Base-by-base conservation (phyloP, 2,329 filamentous ascomycete genomes). In the Alternaria brassicae region DNA sequence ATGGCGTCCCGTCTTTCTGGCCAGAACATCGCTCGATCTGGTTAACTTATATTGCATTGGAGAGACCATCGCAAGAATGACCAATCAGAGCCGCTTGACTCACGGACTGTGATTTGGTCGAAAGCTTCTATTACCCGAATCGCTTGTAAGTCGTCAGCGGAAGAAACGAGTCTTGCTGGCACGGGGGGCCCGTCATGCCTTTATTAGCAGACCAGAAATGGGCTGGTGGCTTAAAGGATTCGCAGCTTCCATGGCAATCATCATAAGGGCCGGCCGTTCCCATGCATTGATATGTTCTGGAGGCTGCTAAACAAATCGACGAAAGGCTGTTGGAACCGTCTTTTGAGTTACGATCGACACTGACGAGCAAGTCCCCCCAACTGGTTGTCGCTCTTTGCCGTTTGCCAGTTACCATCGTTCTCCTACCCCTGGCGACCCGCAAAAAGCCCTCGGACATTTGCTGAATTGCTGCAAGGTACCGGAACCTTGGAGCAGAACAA, bases 221-320 rank as follows among this genome's bases (percentile, higher is more conserved):
- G 53, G 60, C 53, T 61, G 58, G 69, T 70, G 71, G 68, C 69
- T 72, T 69, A 67, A 53, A 59, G 67, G 61, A 63, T 66, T 62
- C 59, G 65, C 63, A 65, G 61, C 59, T 51, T 55, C 60, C 59
- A 67, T 65, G 66, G 64, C 67, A 65, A 63, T 62, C 58, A 58
- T 65, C 71, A 72, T 72, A 72, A 72, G 71, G 66, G 53, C 65
- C 60, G 54, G 61, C 61, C 66, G 52, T 44, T 69, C 70, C 68
- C 67, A 62, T 53, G 62, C 41, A 53, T 61, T 54, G 55, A 58
- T 58, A 60, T 53, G 53, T 65, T 65, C 53, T 58, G 37, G 56
- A 64, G 51, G 61, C 56, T 64, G 61, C 60, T 56, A 41, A 56
- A 56, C 41, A 53, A 56, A 58, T 41, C 58, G 53, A 62, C 61